These are phyloP conservation scores for Rhizoctonia solani DNA, from an alignment of 1,284 basidiomycete species.

Conservation along the genomic window DNA sequence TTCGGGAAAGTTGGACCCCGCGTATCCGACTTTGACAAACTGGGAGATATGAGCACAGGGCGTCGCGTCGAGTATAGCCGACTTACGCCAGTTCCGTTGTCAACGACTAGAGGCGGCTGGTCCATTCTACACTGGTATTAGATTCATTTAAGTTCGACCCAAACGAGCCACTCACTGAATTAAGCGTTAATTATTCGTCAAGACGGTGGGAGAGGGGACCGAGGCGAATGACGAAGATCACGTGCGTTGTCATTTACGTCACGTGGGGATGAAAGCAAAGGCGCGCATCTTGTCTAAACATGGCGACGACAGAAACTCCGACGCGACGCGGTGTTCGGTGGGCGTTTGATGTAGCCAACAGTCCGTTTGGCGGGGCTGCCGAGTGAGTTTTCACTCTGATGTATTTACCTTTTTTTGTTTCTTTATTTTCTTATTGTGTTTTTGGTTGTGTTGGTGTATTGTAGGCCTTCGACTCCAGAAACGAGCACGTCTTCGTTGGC, in stretches of 20 bases:
- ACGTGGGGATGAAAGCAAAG: conserved; percentile 19
- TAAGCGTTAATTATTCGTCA: background rate
- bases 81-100: conserved; percentile 95
- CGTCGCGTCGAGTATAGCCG: background rate
- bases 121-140: conserved; percentile 9
- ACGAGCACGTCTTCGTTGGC: conserved; percentile 42
- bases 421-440: background rate
- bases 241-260: conserved; percentile 31
- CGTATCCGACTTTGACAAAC: conserved; percentile 99
- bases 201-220: conserved; percentile 15
- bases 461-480: conserved; percentile 32
- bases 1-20: conserved; percentile 98
- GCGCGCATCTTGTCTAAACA: too few relatives aligned
- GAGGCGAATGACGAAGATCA: conserved; percentile 7
- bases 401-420: background rate
- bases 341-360: conserved; percentile 36
- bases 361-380: conserved; percentile 28
- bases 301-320: conserved; percentile 10
- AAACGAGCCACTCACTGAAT: too few relatives aligned
- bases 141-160: too few relatives aligned
- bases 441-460: background rate
- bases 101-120: conserved; percentile 81
- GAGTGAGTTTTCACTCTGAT: background rate
- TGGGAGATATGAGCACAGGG: conserved; percentile 46
- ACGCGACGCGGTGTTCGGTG: conserved; percentile 35